Base-by-base conservation (phyloP, 1,284 basidiomycete species). In the Cryptococcus sp. region DNA sequence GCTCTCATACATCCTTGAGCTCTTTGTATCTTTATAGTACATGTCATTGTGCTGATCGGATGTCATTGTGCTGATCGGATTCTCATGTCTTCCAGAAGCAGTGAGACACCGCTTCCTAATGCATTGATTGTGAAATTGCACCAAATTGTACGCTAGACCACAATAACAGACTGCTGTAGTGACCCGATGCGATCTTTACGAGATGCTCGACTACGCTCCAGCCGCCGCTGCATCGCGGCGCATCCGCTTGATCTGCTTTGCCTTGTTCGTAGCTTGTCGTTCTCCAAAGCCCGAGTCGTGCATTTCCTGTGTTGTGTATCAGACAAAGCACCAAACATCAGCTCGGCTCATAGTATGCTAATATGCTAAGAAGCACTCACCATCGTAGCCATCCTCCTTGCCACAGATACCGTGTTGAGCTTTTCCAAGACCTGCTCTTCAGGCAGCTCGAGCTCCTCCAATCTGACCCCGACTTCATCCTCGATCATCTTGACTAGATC, bases 321-420 rank as follows among this genome's bases (percentile, higher is more conserved):
- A 26, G 45, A 13, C 7, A 37, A 45, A 20, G 29, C 3, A 40
- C 20, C 2, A 23, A 4, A 11, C 15, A 44, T 25, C 39, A 52
- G 41, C 39, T 6, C 16, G 2, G n/a, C 16, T n/a, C 16, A 50
- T 5, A 50, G n/a, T 40, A 3, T 44, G 40, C 23, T 25, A 23
- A 23, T 16, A 25, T 29, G 51, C 46, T 25, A 13, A 52, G 46
- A 16, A 16, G 39, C 39, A 68, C 83, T 70, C 69, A 93, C 93
- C 92, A 98, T 95, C 52, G 87, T 90, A 0, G 96, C 95, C 38
- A 97, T 80, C 29, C 95, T 84, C 78, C 97, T 94, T 0, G 95
- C 95, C 0, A 90, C 90, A 6, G 90, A 89, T 11, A 99, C 93
- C 17, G 80, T 80, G 75, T 95, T 97, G 52, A 99, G 79, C 60